Evolutionary conservation across 75 land plant species (phyloP), one percentile per base, ranked within the genome.

Genomic region (Larix kaempferi): DNA sequence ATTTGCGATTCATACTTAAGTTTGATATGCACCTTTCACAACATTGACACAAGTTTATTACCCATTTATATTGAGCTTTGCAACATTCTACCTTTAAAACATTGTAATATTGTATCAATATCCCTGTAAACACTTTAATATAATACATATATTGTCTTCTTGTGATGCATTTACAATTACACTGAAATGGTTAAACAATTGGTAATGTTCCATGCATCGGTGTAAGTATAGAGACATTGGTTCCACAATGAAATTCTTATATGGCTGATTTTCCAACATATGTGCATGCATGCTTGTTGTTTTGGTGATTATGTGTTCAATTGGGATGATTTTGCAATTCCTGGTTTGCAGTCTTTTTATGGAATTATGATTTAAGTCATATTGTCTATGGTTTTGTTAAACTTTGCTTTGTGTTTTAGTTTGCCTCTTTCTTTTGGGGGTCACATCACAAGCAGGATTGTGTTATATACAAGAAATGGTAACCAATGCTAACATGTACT

Each of bases 401-500:
- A 25, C 55, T 55, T 58, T 7, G 80, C 22, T 22, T 22, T 80
- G 29, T 71, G 52, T 27, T 86, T 61, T 33, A 23, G 27, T 35
- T 76, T 76, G 19, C 7, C 41, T 65, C 63, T 29, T 33, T 67
- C 10, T n/a, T 15, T 55, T 59, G 17, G 33, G 76, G 76, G 1
- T 27, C 26, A 59, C 78, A 16, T 78, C 15, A 21, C 72, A 74
- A 58, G 16, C 93, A 96, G 97, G 94, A 95, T 75, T 96, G 99
- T 84, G 93, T 90, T 59, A 71, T 96, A 78, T 96, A 90, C 81
- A 82, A 87, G 77, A 96, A 96, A 74, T 94, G 99, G 97, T 96
- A 97, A 97, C 99, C 99, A 11, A 94, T 96, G 99, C 87, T 96
- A 57, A 87, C 98, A 75, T 89, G 99, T 96, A 72, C 65, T 63